Base-by-base conservation (phyloP, 768 basidiomycete genomes). In the Russula virescens region DNA sequence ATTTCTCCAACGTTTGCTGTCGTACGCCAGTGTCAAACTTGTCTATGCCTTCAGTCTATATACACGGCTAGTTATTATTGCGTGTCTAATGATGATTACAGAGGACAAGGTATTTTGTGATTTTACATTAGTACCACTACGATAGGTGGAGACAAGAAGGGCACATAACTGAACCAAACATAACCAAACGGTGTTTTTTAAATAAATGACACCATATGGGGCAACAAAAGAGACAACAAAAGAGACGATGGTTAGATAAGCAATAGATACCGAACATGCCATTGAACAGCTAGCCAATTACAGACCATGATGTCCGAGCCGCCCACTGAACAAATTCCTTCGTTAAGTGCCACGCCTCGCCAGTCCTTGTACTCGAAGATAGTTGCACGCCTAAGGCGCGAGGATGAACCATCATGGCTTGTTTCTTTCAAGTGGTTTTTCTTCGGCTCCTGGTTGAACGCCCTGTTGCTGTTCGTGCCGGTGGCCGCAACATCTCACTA, bases 391-490 rank as follows among this genome's bases (percentile, higher is more conserved):
- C 40, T 87, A 71, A 83, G 77, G 62, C 80, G 79, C 21, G 81
- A 86, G 60, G 85, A 80, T 59, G 82, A 89, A 70, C 88, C 88
- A 0, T 77, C 80, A 18, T 88, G 84, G 81, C 42, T 73, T 5
- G 60, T 71, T 35, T 90, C 88, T 13, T 82, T 79, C 71, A 75
- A 70, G 59, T 85, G 75, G 75, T 85, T 89, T 69, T 66, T 89
- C 58, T 80, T 87, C 56, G 80, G 79, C 40, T 81, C 82, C 25
- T 95, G 83, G 75, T 70, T 90, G 69, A 95, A 94, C 70, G 47
- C 91, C 53, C 77, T 94, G 56, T 83, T 95, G 58, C 72, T 94
- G 53, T 88, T 90, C 64, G 82, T 94, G 11, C 94, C 94, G 31
- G 75, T 95, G 66, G 83, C 84, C 67, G 73, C 84, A 49, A 62